Evolutionary conservation across 495 filamentous ascomycete genomes (phyloP), one percentile per base, ranked within the genome.

Genomic region (Chaetomium cochliodes): DNA sequence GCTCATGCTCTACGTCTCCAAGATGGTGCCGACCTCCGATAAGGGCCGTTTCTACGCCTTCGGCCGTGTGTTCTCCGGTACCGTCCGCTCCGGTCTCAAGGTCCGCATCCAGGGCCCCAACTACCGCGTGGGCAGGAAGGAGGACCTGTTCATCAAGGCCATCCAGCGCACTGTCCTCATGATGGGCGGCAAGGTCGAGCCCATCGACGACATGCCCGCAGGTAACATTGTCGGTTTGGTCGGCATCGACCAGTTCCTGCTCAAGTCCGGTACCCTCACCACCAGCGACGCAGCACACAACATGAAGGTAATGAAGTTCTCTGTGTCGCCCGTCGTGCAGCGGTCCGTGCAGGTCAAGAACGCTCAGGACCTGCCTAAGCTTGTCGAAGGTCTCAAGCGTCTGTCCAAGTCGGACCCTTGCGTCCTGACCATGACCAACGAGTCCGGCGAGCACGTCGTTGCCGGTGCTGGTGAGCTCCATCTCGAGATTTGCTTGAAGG

Each of bases 291-390:
- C 93, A 65, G 94, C 94, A 72, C 94, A 99, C 89, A 99, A 99
- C 87, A 81, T 99, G 70, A 99, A 98, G 88, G 94, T 99, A 81
- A 99, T 99, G 94, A 97, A 96, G 84, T 99, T 99, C 90, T 99
- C 94, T 73, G 94, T 99, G 76, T 98, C 94, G 47, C 94, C 94
- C 76, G 94, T 99, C 80, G 96, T 99, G 70, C 94, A 87, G 81
- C 93, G 94, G 69, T 96, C 96, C 78, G 94, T 99, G 71, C 92
- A 98, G 82, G 94, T 97, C 84, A 98, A 97, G 91, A 99, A 99
- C 81, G 96, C 96, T 79, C 91, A 93, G 80, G 94, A 99, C 87
- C 87, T 99, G 66, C 94, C 94, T 80, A 99, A 99, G 89, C 87
- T 99, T 47, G 94, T 99, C 74, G 94, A 99, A 86, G 94, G 94